Conservation (phyloP, 352 stramenopile species). For the Globisporangium irregulare region DNA sequence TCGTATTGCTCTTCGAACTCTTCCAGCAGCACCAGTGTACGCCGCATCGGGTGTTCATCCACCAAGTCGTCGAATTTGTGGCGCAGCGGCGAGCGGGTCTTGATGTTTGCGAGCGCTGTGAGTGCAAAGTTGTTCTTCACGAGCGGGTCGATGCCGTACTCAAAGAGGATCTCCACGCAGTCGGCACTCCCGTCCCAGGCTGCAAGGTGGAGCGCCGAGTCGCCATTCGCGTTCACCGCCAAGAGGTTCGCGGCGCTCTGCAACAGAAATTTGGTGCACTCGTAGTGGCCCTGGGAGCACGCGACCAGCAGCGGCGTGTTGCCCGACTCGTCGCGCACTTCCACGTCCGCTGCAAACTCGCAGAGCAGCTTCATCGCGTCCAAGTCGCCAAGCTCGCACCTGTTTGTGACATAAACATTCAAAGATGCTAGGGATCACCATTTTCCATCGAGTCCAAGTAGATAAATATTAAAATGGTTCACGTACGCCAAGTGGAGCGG, state of each 20-base stretch:
- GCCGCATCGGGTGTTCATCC: conserved; percentile 45
- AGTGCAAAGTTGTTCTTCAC: conserved; percentile 45
- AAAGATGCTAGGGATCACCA: neutral
- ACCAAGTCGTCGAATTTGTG: conserved; percentile 67
- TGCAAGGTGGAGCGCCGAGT: conserved; percentile 65
- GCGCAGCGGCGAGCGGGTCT: conserved; percentile 53
- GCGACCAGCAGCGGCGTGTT: conserved; percentile 68
- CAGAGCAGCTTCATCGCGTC: conserved; percentile 62
- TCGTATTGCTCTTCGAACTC: conserved; percentile 24
- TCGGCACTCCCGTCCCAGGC: conserved; percentile 61
- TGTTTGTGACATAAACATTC: conserved; percentile 17
- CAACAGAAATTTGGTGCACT: conserved; percentile 66
- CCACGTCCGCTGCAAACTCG: conserved; percentile 62
- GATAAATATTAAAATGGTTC: neutral
- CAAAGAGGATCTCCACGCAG: conserved; percentile 60
- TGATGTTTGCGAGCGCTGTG: conserved; percentile 54
- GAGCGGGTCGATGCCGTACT: conserved; percentile 57
- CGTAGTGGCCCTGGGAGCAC: conserved; percentile 65
- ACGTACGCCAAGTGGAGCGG: conserved; percentile 68
- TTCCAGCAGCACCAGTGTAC: conserved; percentile 45
- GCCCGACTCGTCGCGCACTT: conserved; percentile 57
- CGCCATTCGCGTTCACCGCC: conserved; percentile 36
- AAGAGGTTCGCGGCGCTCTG: conserved; percentile 62
- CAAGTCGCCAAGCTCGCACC: conserved; percentile 61
- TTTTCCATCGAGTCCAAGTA: neutral